Evolutionary conservation across 2,329 filamentous ascomycete species (phyloP).

Genomic region (Leptographium procerum): DNA sequence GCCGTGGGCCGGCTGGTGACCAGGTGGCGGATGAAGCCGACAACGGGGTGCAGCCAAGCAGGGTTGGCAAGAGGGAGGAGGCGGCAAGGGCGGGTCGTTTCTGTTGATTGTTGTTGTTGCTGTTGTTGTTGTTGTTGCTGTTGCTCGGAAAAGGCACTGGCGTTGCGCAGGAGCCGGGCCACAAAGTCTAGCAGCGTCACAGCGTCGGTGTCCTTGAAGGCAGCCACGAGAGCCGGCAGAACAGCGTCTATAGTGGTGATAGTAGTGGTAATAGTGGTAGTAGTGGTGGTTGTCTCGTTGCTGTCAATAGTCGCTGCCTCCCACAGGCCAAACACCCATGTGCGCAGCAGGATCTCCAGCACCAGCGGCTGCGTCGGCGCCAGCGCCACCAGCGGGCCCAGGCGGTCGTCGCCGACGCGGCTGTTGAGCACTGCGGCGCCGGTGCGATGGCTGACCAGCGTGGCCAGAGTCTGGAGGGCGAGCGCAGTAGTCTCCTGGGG

Average conservation of each 20-base stretch:
- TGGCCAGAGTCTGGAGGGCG: conserved; percentile 46
- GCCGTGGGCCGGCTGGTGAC: conserved; percentile 43
- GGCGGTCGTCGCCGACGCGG: conserved; percentile 32
- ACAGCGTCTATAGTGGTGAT: conserved; percentile 31
- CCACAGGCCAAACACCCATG: conserved; percentile 36
- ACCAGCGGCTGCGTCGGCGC: conserved; percentile 41
- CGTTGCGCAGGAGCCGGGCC: conserved; percentile 37
- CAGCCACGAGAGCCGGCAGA: conserved; percentile 36
- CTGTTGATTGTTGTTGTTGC: no score
- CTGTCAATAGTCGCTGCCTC: conserved; percentile 5
- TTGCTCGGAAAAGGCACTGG: conserved; percentile 14
- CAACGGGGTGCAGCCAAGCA: conserved; percentile 39
- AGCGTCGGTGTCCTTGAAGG: conserved; percentile 48
- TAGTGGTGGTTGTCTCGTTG: conserved; percentile 20
- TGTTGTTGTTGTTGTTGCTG: conserved; percentile 22
- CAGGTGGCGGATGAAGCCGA: conserved; percentile 38
- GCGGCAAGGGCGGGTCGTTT: no score
- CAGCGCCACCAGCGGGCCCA: conserved; percentile 44
- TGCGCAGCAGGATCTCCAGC: conserved; percentile 42
- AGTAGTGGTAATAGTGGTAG: conserved; percentile 13
- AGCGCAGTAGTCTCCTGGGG: conserved; percentile 40
- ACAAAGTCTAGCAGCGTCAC: conserved; percentile 48
- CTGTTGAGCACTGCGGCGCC: conserved; percentile 38
- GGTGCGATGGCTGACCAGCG: conserved; percentile 38
- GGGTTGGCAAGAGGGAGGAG: conserved; percentile 28